phyloP scores from a whole-genome alignment of 208 protist genomes.

The Crithidia acanthocephali region DNA sequence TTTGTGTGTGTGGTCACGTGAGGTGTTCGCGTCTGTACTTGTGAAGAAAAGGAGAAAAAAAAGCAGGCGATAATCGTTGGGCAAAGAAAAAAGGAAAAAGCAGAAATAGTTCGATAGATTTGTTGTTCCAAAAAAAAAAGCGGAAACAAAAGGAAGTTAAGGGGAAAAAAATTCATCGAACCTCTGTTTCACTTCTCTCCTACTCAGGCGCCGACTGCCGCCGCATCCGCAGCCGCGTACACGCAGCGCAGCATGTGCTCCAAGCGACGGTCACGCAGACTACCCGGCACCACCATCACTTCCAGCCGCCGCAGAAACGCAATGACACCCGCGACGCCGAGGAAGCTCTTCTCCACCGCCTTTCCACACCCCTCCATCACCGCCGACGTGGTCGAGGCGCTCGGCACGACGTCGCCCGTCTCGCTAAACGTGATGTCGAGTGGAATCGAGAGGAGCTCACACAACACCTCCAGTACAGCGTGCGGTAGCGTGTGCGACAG shows the following conservation, averaged over 20 bases:
- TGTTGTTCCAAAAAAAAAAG: too few relatives aligned
- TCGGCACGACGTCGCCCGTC: not conserved
- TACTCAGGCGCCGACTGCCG: slow-evolving; percentile 28
- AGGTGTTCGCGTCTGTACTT: not conserved
- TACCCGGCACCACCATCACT: slow-evolving; percentile 49
- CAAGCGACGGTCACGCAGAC: slow-evolving; percentile 43
- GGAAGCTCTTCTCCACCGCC: slow-evolving; percentile 43
- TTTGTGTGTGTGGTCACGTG: too few relatives aligned
- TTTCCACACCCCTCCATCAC: slow-evolving; percentile 7
- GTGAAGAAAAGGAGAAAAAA: not conserved
- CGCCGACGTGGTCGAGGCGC: not conserved
- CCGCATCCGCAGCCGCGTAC: slow-evolving; percentile 54
- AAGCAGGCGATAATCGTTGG: not conserved
- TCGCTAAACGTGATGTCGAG: slow-evolving; percentile 1
- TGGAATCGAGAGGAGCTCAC: slow-evolving; percentile 48
- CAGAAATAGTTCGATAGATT: too few relatives aligned
- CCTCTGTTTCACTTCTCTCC: not conserved
- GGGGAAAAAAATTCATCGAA: not conserved
- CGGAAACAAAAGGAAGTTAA: too few relatives aligned
- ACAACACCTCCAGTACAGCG: slow-evolving; percentile 62
- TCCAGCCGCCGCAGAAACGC: slow-evolving; percentile 71
- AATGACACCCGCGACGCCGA: slow-evolving; percentile 67
- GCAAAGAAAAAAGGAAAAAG: too few relatives aligned
- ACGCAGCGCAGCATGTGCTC: slow-evolving; percentile 46
- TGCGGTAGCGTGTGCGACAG: slow-evolving; percentile 61